Evolutionary conservation across 495 filamentous ascomycete genomes (phyloP).

Genomic region (Aspergillus sclerotiicarbonarius): DNA sequence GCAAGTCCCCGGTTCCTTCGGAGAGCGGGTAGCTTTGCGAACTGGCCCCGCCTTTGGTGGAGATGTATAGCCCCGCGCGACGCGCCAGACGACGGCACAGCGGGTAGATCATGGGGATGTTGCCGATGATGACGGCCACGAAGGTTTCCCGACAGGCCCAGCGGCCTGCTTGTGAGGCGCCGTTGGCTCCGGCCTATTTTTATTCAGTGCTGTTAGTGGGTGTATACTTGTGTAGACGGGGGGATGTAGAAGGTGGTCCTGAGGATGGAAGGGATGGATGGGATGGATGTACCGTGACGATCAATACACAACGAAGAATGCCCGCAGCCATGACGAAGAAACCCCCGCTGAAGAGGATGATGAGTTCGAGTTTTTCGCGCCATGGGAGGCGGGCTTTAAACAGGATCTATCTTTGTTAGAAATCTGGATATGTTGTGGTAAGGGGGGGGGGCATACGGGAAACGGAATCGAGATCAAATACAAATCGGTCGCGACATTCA

Average conservation of each 20-base stretch:
- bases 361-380: slow-evolving; percentile 51
- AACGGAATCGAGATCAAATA: slow-evolving; percentile 56
- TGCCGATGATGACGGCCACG: slow-evolving; percentile 58
- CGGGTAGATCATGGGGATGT: slow-evolving; percentile 61
- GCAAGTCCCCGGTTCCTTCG: slow-evolving; percentile 16
- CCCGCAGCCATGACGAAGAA: slow-evolving; percentile 59
- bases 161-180: slow-evolving; percentile 53
- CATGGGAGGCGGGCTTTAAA: slow-evolving; percentile 51
- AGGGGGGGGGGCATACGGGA: slow-evolving; percentile 35
- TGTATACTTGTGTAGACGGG: slow-evolving; percentile 9
- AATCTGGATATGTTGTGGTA: neutral
- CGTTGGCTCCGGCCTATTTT: slow-evolving; percentile 42
- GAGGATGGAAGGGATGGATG: neutral
- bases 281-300: slow-evolving; percentile 48
- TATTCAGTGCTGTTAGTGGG: neutral
- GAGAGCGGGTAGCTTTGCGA: slow-evolving; percentile 32
- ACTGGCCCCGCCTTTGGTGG: slow-evolving; percentile 13
- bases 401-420: slow-evolving; percentile 39
- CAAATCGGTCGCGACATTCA: slow-evolving; percentile 54
- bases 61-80: slow-evolving; percentile 32
- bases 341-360: slow-evolving; percentile 58
- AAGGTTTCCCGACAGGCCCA: slow-evolving; percentile 66
- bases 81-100: slow-evolving; percentile 40
- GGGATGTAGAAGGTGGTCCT: neutral
- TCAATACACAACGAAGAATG: slow-evolving; percentile 57